Conservation (phyloP, 306 rosid genomes). For the Vigna trinervia region DNA sequence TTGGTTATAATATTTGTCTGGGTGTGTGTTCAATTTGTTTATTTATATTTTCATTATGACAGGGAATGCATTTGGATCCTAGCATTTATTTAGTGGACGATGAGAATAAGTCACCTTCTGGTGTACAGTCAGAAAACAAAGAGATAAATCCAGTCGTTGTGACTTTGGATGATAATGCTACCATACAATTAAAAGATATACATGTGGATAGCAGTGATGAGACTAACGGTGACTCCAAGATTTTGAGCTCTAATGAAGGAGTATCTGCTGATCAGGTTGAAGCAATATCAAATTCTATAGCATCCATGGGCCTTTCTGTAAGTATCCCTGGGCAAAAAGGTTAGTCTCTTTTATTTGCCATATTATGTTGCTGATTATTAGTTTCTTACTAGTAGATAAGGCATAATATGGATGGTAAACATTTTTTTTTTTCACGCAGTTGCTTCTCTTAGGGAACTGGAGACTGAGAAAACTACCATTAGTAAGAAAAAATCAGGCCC, state of each 20-base stretch:
- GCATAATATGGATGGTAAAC: constrained; percentile 22
- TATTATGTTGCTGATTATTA: constrained; percentile 34
- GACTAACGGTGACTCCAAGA: constrained; percentile 40
- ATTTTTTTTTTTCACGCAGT: constrained; percentile 53
- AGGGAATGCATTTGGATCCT: constrained; percentile 98
- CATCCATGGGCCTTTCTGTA: constrained; percentile 52
- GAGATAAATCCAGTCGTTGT: constrained; percentile 52
- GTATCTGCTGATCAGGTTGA: constrained; percentile 51
- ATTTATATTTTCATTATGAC: constrained; percentile 37
- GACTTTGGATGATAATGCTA: constrained; percentile 53
- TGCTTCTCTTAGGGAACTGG: constrained; percentile 56
- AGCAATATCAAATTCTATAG: constrained; percentile 51
- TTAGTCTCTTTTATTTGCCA: constrained; percentile 38
- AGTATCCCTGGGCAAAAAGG: constrained; percentile 60
- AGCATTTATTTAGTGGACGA: constrained; percentile 97
- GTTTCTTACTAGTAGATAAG: constrained; percentile 28
- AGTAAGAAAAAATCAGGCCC: constrained; percentile 77
- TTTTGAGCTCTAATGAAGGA: constrained; percentile 49
- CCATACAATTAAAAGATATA: constrained; percentile 48
- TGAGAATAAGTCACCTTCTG: constrained; percentile 66
- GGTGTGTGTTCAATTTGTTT: constrained; percentile 15
- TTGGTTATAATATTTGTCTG: constrained; percentile 18
- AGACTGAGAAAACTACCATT: constrained; percentile 44
- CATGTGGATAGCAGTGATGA: constrained; percentile 44
- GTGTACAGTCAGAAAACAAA: constrained; percentile 48